These are phyloP conservation scores for Cetraspora pellucida DNA, from an alignment of 192 early-diverging fungal species.

Conservation along the genomic window DNA sequence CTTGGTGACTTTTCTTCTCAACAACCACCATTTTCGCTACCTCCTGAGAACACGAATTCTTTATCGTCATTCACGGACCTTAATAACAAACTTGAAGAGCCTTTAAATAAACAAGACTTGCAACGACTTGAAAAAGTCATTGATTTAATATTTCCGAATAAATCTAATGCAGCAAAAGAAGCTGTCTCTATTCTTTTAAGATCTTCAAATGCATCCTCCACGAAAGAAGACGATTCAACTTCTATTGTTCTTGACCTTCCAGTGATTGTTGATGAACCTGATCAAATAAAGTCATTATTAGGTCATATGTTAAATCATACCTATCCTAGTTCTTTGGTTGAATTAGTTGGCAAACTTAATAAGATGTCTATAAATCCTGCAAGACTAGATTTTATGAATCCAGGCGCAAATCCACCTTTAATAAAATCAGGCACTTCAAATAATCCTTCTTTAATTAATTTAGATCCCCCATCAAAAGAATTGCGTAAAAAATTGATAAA, in stretches of 20 bases:
- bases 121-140: no score
- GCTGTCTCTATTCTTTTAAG: not conserved
- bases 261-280: constrained; percentile 6
- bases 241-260: constrained; percentile 23
- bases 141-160: no score
- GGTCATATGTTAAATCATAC: constrained; percentile 13
- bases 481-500: constrained; percentile 22
- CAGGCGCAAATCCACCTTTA: not conserved
- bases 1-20: not conserved
- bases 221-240: not conserved
- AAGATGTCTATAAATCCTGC: not conserved
- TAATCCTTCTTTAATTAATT: not conserved
- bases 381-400: not conserved
- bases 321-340: constrained; percentile 22
- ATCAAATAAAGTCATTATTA: not conserved
- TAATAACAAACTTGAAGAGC: no score
- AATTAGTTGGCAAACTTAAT: constrained; percentile 26
- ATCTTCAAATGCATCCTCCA: not conserved
- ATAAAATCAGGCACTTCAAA: not conserved
- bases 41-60: no score
- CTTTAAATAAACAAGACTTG: no score
- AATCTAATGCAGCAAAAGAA: no score
- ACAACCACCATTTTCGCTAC: no score
- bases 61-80: no score
- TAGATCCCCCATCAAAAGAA: constrained; percentile 4